phyloP scores from a whole-genome alignment of 495 filamentous ascomycete species.

The Eremomyces bilateralis region DNA sequence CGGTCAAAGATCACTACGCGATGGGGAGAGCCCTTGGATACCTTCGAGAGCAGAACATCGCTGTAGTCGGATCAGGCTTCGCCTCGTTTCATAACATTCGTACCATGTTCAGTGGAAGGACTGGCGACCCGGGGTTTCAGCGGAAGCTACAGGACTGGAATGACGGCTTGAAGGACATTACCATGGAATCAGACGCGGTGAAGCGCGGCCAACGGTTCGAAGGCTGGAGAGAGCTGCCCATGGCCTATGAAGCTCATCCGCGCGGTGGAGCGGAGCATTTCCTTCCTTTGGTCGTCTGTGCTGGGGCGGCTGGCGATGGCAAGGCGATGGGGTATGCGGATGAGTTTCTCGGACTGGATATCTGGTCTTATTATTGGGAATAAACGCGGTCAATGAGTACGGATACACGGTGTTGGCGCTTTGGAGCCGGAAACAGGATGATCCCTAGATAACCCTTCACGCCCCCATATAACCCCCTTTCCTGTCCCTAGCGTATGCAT shows the following conservation, averaged over 20 bases:
- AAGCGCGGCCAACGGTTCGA: conserved; percentile 10
- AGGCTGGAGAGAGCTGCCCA: conserved; percentile 12
- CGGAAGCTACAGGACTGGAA: conserved; percentile 12
- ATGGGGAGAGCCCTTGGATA: conserved; percentile 13
- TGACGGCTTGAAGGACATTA: conserved; percentile 9
- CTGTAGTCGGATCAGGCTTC: conserved; percentile 17
- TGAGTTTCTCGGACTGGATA: conserved; percentile 16
- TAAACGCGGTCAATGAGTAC: not conserved
- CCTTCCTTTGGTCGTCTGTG: conserved; percentile 16
- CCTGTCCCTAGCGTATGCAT: too few species aligned
- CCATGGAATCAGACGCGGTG: conserved; percentile 5
- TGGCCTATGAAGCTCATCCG: conserved; percentile 17
- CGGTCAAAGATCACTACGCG: conserved; percentile 11
- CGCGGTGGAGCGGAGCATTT: conserved; percentile 17
- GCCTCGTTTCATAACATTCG: conserved; percentile 17
- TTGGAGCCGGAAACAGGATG: too few species aligned
- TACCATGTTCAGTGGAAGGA: conserved; percentile 10
- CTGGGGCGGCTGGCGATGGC: conserved; percentile 14
- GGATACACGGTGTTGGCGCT: too few species aligned
- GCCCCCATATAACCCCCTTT: too few species aligned
- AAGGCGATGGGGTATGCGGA: conserved; percentile 15
- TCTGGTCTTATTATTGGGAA: conserved; percentile 21
- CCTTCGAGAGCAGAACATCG: conserved; percentile 13
- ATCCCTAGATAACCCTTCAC: too few species aligned
- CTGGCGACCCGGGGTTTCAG: conserved; percentile 6